Evolutionary conservation across 2,329 filamentous ascomycete genomes (phyloP), one percentile per base, ranked within the genome.

Genomic region (Stagonosporopsis chrysanthemi): DNA sequence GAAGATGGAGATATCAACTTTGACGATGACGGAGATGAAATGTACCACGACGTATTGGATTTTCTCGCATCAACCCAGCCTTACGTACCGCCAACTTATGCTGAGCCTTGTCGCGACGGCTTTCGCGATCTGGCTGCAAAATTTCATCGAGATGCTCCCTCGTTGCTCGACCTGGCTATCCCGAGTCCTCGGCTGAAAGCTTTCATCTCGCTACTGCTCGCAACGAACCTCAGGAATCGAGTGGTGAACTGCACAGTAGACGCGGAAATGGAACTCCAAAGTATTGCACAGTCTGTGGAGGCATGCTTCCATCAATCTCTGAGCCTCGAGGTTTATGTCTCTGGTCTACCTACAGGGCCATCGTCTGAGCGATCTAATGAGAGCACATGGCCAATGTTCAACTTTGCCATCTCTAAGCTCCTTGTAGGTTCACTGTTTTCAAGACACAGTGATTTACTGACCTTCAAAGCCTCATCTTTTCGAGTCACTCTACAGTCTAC

Each of bases 41-140:
- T 41, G 36, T 50, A 41, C 24, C 46, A 50, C n/a, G 36, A 50
- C 24, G 46, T 50, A 24, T 15, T 50, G 29, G 38, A 24, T 35
- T 24, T 50, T n/a, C 46, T 50, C 11, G 24, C 7, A 2, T 50
- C 36, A 17, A 50, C 46, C 22, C 24, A 33, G 14, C 46, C 46
- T 2, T 31, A 50, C 38, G 26, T 50, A 9, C 46, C 46, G 9
- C 24, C 38, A 15, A 19, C 23, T n/a, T 40, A 15, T n/a, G 46
- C 46, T 22, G 36, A 33, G n/a, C 36, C 36, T 6, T 31, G 17
- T 17, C 46, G 46, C 17, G 46, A 50, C 9, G 46, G n/a, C 26
- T 50, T 41, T 24, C 46, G 46, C 24, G 23, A n/a, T 9, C 36
- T 50, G 6, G 46, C 46, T 9, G 41, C 12, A 17, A n/a, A 31